These are phyloP conservation scores for Bifiguratus adelaidae DNA, from an alignment of 192 early-diverging fungal species.

Conservation along the genomic window DNA sequence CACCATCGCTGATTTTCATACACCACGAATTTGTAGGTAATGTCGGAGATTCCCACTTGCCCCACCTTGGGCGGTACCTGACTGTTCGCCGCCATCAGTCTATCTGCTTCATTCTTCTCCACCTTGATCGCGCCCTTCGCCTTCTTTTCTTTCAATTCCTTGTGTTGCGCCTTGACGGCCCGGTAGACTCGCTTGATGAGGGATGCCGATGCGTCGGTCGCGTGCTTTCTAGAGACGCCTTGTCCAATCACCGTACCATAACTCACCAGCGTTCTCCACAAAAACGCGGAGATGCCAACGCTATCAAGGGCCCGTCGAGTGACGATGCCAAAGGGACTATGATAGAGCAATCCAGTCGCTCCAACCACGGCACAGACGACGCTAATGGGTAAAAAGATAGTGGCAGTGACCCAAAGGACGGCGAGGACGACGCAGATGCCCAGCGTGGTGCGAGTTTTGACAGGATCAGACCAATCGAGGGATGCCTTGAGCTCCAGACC, in stretches of 20 bases:
- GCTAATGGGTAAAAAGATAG: not conserved
- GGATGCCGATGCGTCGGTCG: not conserved
- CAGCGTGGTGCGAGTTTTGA: not conserved
- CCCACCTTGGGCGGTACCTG: not conserved
- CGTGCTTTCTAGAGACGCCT: no score
- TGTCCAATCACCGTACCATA: no score
- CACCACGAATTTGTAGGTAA: slow-evolving; percentile 29
- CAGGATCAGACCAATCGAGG: not conserved
- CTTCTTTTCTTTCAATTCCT: not conserved
- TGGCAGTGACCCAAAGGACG: not conserved
- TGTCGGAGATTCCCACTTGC: slow-evolving; percentile 2
- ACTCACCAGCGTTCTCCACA: not conserved
- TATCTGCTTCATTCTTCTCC: not conserved
- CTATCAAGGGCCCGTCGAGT: not conserved
- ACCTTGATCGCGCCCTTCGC: not conserved
- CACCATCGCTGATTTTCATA: slow-evolving; percentile 46
- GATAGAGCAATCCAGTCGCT: not conserved
- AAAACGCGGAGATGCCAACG: not conserved
- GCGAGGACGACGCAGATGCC: no score
- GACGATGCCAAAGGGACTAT: not conserved
- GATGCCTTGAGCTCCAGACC: no score
- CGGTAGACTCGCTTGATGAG: not conserved
- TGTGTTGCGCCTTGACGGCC: not conserved
- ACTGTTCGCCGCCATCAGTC: not conserved
- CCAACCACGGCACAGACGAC: no score